Evolutionary conservation across 2,329 filamentous ascomycete genomes (phyloP).

Genomic region (Endocalyx cinctus): DNA sequence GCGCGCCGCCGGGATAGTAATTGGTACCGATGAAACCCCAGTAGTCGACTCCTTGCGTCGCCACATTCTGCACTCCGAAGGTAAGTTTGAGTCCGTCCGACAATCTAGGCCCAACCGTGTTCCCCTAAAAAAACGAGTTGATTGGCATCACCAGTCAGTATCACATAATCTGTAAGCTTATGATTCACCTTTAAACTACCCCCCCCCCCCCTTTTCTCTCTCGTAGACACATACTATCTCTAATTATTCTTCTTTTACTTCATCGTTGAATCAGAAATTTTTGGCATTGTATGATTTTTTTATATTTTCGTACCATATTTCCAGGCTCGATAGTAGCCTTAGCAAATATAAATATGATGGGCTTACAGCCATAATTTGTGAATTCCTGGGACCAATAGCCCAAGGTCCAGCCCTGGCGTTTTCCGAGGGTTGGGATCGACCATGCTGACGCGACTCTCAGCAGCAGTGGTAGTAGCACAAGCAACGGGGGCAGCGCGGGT

Average conservation of each 20-base stretch:
- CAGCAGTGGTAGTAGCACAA: no score
- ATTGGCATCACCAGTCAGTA: no score
- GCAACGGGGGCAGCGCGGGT: no score
- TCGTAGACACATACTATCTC: no score
- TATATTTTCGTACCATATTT: slow-evolving; percentile 20
- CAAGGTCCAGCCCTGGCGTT: slow-evolving; percentile 20
- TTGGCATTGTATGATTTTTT: no score
- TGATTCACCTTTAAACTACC: no score
- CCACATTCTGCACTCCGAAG: slow-evolving; percentile 22
- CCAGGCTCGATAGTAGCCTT: slow-evolving; percentile 25
- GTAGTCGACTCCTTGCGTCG: slow-evolving; percentile 24
- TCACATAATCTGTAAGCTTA: no score
- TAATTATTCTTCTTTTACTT: no score
- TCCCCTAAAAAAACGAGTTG: no score
- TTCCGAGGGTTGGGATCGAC: slow-evolving; percentile 5
- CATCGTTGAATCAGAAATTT: no score
- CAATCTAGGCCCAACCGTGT: slow-evolving; percentile 20
- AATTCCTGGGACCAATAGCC: slow-evolving; percentile 21
- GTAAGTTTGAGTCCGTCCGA: slow-evolving; percentile 21
- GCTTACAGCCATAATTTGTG: slow-evolving; percentile 19
- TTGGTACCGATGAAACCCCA: slow-evolving; percentile 23
- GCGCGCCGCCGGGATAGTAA: slow-evolving; percentile 24
- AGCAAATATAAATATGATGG: slow-evolving; percentile 24
- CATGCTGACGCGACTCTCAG: no score
- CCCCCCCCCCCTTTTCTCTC: no score